Evolutionary conservation across 805 yeast species (phyloP).

Genomic region (Cyberlindnera subsufficiens): DNA sequence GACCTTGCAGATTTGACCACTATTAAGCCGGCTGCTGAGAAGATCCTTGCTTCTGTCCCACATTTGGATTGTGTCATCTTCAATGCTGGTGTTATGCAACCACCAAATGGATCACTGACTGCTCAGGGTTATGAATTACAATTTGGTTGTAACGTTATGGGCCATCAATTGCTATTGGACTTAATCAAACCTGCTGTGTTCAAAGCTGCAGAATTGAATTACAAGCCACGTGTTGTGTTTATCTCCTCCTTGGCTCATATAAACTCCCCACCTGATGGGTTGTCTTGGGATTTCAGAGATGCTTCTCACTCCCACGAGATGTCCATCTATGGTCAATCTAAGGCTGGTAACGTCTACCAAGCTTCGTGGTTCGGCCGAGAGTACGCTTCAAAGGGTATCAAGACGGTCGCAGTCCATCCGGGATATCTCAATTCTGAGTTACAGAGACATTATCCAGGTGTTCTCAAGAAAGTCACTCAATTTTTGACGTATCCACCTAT

Average conservation of each 20-base stretch:
- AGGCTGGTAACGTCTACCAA: conserved; percentile 34
- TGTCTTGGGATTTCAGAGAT: conserved; percentile 27
- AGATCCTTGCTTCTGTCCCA: conserved; percentile 20
- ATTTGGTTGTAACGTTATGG: conserved; percentile 42
- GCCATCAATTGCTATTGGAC: conserved; percentile 38
- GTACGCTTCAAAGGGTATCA: conserved; percentile 24
- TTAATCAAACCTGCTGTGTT: conserved; percentile 32
- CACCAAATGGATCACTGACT: conserved; percentile 31
- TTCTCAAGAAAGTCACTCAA: neutral
- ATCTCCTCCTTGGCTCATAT: conserved; percentile 35
- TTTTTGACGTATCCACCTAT: conserved; percentile 5
- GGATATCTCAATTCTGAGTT: conserved; percentile 34
- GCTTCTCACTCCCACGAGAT: conserved; percentile 3
- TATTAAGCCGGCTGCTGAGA: conserved; percentile 31
- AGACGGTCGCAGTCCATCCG: conserved; percentile 35
- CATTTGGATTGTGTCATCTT: conserved; percentile 32
- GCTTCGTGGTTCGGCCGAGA: conserved; percentile 29
- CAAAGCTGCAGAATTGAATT: conserved; percentile 25
- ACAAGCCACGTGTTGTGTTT: conserved; percentile 38
- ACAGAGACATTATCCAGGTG: conserved; percentile 18
- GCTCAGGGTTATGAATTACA: conserved; percentile 41
- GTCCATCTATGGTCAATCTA: conserved; percentile 33
- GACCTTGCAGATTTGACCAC: conserved; percentile 38
- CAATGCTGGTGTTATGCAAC: conserved; percentile 41
- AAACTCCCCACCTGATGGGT: conserved; percentile 27